phyloP scores from a whole-genome alignment of 2,329 filamentous ascomycete species.

The Paecilomyces dactylethromorphus region DNA sequence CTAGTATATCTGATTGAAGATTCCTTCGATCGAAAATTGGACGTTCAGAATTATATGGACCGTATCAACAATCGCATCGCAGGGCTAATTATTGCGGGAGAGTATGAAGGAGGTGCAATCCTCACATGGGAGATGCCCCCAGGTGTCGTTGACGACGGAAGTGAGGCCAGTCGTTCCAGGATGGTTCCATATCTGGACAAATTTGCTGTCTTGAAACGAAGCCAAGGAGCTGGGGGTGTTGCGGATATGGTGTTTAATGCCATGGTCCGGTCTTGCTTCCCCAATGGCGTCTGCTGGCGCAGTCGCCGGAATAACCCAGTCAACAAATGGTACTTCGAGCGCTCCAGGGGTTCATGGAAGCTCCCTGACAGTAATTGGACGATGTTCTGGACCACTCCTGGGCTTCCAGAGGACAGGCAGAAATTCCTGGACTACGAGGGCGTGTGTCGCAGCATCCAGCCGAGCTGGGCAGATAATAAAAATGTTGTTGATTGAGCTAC shows the following conservation, averaged over 20 bases:
- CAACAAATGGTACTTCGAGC: constrained; percentile 99
- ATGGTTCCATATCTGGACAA: constrained; percentile 95
- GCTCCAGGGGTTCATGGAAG: constrained; percentile 76
- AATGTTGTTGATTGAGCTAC: constrained; percentile 46
- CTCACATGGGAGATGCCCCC: constrained; percentile 85
- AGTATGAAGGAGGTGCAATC: constrained; percentile 93
- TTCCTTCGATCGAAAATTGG: constrained; percentile 79
- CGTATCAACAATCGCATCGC: constrained; percentile 78
- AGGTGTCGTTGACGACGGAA: constrained; percentile 48
- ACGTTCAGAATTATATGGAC: constrained; percentile 73
- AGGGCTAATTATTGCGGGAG: constrained; percentile 87
- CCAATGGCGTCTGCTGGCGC: constrained; percentile 83
- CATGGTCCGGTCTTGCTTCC: constrained; percentile 87
- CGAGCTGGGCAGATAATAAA: constrained; percentile 41
- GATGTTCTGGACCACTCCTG: constrained; percentile 93
- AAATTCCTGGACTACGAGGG: constrained; percentile 64
- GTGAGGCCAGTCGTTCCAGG: constrained; percentile 49
- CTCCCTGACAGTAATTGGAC: constrained; percentile 80
- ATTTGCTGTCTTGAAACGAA: constrained; percentile 83
- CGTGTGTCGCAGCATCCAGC: constrained; percentile 60
- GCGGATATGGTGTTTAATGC: constrained; percentile 95
- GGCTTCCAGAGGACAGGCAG: constrained; percentile 48
- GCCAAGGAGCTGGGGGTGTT: constrained; percentile 84
- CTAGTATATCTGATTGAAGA: constrained; percentile 87
- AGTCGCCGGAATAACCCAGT: constrained; percentile 87